Conservation (phyloP, 23 red algal species). For the Pyropia haitanensis region DNA sequence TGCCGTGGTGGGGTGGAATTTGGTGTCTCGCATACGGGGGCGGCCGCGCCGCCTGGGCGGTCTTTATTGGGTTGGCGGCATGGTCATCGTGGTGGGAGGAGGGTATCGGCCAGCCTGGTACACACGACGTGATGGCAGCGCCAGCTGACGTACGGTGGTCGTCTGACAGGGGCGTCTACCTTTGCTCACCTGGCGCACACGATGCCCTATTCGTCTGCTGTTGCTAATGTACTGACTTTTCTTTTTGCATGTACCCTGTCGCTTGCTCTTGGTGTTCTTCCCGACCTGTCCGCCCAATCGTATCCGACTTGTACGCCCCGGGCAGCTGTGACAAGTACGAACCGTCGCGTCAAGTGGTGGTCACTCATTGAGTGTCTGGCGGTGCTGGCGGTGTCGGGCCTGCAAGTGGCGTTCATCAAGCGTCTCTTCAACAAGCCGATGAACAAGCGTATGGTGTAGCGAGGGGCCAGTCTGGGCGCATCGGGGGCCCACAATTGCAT, state of each 20-base stretch:
- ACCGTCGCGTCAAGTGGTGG: slow-evolving; percentile 64
- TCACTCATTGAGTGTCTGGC: slow-evolving; percentile 63
- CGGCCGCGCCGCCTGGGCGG: too few relatives aligned
- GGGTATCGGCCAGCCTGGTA: too few relatives aligned
- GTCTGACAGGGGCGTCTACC: too few relatives aligned
- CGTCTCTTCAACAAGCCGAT: slow-evolving; percentile 63
- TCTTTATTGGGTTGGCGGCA: too few relatives aligned
- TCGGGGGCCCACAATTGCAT: neutral
- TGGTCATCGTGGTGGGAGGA: too few relatives aligned
- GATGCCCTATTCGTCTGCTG: neutral
- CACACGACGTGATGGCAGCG: too few relatives aligned
- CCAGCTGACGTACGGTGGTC: too few relatives aligned
- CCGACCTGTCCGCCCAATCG: neutral
- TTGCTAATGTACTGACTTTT: neutral
- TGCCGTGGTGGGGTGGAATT: too few relatives aligned
- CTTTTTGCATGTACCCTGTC: neutral
- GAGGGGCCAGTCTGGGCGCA: too few relatives aligned
- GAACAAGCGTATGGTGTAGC: slow-evolving; percentile 56
- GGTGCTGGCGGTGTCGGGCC: slow-evolving; percentile 48
- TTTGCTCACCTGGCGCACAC: too few relatives aligned
- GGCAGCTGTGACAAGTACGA: slow-evolving; percentile 48
- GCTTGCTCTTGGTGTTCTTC: neutral
- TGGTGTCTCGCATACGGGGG: too few relatives aligned
- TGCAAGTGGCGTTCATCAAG: slow-evolving; percentile 75
- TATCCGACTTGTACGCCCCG: neutral